Base-by-base conservation (phyloP, 1,284 basidiomycete genomes). In the Trichosporon coremiiforme region DNA sequence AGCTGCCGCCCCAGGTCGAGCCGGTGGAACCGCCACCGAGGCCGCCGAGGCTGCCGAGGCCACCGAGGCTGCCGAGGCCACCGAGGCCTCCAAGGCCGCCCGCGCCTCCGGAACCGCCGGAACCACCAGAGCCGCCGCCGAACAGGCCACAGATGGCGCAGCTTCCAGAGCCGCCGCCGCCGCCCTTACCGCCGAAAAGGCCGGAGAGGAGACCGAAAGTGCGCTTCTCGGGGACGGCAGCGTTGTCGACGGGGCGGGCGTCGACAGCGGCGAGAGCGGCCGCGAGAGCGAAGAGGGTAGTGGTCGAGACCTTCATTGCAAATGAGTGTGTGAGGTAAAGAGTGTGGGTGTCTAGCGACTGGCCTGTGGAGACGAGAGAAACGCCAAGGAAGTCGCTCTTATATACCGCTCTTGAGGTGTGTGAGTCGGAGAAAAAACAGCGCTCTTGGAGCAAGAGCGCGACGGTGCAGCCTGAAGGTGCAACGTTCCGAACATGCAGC, bases 121-220 rank as follows among this genome's bases (percentile, higher is more conserved):
- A 33, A 10, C 15, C 13, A 31, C 57, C 57, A 10, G 47, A 53
- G 31, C 57, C 57, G 57, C 57, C 29, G 57, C 29, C 29, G 17
- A 55, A 29, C 25, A 33, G 57, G 15, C 57, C 57, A 25, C 29
- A 17, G 57, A 60, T 12, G 31, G 13, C 1, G 57, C 57, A 17
- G 29, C 57, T 7, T 1, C 47, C 31, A 17, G 13, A n/a, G 57
- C 57, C 55, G 29, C 55, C 55, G 15, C 25, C 55, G 55, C 55
- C 55, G 22, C 55, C 57, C 57, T 60, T 55, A n/a, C 55, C 53
- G 22, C 55, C 57, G 57, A 60, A 25, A 17, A 60, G 57, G 7
- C 57, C 29, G 57, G 57, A 60, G 31, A 60, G 31, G 5, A 60
- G 10, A 17, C 57, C 57, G 57, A 60, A 33, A 1, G 57, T 17